Evolutionary conservation across 768 basidiomycete genomes (phyloP).

Genomic region (Coprinellus aureogranulatus): DNA sequence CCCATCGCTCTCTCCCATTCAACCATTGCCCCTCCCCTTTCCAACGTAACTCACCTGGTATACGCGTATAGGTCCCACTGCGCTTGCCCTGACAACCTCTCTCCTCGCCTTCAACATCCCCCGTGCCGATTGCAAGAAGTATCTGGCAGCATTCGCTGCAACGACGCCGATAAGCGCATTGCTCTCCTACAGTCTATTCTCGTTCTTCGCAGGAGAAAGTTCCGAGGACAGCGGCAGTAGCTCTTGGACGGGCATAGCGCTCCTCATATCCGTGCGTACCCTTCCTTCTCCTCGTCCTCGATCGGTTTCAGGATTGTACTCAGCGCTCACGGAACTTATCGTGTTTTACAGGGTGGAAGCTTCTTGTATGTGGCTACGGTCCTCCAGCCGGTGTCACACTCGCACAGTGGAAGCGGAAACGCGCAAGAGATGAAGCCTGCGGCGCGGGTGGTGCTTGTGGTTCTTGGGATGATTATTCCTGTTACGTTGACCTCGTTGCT

Average conservation of each 20-base stretch:
- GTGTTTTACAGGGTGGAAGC: constrained; percentile 71
- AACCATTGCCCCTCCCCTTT: neutral
- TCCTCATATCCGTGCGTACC: constrained; percentile 77
- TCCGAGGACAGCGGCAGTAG: constrained; percentile 18
- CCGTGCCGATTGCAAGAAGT: constrained; percentile 64
- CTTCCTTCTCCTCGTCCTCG: neutral
- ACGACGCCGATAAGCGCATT: constrained; percentile 85
- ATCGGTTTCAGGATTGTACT: neutral
- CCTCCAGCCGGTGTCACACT: constrained; percentile 69
- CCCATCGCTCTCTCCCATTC: neutral
- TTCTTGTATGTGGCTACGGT: constrained; percentile 94
- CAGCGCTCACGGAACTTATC: neutral
- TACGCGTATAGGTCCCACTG: constrained; percentile 69
- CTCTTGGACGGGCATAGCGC: constrained; percentile 69
- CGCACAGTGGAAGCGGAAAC: constrained; percentile 32
- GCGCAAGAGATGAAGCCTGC: constrained; percentile 32
- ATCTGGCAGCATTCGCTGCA: constrained; percentile 74
- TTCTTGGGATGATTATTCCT: constrained; percentile 72
- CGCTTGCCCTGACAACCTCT: constrained; percentile 83
- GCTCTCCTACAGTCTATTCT: constrained; percentile 67
- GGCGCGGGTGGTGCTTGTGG: constrained; percentile 50
- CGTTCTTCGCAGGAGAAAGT: constrained; percentile 35
- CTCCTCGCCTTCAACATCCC: constrained; percentile 76
- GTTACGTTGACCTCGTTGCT: constrained; percentile 56
- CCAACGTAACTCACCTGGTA: neutral